phyloP scores from a whole-genome alignment of 73 alveolate genomes.

The Paramecium sexaurelia region DNA sequence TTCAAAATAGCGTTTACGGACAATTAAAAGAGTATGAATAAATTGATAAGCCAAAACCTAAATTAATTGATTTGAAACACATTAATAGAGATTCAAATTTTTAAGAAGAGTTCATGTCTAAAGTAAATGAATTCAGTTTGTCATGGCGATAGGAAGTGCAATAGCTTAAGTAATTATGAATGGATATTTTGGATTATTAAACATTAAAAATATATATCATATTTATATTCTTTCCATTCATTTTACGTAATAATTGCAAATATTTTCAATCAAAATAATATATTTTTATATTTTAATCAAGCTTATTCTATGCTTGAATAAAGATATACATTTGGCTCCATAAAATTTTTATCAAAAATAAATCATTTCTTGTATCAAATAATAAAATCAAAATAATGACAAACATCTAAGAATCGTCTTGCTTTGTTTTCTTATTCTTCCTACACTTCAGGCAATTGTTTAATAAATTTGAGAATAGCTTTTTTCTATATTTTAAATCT shows the following conservation, averaged over 20 bases:
- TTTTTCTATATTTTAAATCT: background rate
- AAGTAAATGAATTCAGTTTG: constrained; percentile 36
- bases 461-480: background rate
- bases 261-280: no score
- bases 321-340: no score
- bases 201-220: background rate
- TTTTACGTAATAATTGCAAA: background rate
- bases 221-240: background rate
- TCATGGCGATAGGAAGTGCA: constrained; percentile 50
- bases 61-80: background rate
- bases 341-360: background rate
- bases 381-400: background rate
- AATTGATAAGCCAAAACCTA: constrained; percentile 18
- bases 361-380: background rate
- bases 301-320: no score
- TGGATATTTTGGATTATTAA: background rate
- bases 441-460: background rate
- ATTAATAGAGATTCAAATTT: constrained; percentile 30
- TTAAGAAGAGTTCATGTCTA: constrained; percentile 33
- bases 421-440: background rate
- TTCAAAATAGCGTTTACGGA: constrained; percentile 27
- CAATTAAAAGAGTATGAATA: constrained; percentile 11
- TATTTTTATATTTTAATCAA: no score
- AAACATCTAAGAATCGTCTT: background rate
- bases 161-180: constrained; percentile 21